These are phyloP conservation scores for Clarkia xantiana DNA, from an alignment of 345 rosid genomes.

Conservation along the genomic window DNA sequence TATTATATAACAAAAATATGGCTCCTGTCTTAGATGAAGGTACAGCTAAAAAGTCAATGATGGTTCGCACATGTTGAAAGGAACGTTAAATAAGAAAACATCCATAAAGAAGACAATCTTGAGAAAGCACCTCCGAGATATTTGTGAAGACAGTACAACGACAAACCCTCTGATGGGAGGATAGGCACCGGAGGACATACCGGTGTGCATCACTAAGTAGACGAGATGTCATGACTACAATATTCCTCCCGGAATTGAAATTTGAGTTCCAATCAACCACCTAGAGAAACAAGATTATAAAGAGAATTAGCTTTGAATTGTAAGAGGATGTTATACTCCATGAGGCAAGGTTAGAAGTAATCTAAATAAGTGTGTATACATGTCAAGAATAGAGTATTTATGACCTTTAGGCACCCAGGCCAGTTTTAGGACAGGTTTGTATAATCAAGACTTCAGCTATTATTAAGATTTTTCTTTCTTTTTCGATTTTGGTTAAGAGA, in stretches of 20 bases:
- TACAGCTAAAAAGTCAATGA: constrained; percentile 4
- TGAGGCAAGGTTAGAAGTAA: no score
- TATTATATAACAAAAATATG: constrained; percentile 1
- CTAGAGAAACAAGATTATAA: constrained; percentile 17
- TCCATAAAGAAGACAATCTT: no score
- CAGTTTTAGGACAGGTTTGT: no score
- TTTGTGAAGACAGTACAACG: constrained; percentile 56
- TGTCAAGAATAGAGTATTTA: no score
- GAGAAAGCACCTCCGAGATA: constrained; percentile 65
- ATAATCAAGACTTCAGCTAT: no score
- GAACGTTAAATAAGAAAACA: constrained; percentile 1
- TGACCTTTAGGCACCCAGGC: no score
- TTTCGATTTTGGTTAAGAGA: no score
- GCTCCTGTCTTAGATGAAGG: constrained; percentile 1
- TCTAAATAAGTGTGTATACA: no score
- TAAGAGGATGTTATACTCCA: no score
- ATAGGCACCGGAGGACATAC: constrained; percentile 66
- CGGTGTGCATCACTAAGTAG: constrained; percentile 89
- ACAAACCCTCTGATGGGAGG: constrained; percentile 38
- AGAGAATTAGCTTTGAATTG: not conserved
- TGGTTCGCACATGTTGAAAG: not conserved
- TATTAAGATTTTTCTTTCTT: no score
- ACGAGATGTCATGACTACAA: constrained; percentile 68
- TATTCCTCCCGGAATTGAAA: constrained; percentile 26
- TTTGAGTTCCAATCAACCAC: constrained; percentile 64